Evolutionary conservation across 345 rosid genomes (phyloP).

Genomic region (Gossypium stocksii): DNA sequence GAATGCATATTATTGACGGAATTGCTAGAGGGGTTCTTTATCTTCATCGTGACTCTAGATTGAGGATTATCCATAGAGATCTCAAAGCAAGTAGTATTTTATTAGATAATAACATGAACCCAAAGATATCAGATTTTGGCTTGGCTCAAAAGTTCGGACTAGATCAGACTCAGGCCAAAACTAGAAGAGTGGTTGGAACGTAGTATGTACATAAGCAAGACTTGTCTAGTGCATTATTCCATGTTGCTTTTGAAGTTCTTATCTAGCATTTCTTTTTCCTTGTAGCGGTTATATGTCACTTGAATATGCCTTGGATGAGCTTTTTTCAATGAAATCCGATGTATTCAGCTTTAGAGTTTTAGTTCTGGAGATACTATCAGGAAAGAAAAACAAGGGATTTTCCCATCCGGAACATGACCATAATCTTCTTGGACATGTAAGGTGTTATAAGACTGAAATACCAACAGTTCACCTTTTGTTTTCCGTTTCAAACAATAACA

Average conservation of each 20-base stretch:
- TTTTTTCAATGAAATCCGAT: conserved; percentile 6
- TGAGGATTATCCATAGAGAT: conserved; percentile 45
- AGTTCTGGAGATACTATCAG: conserved; percentile 2
- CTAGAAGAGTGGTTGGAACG: conserved; percentile 4
- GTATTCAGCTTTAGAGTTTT: conserved; percentile 13
- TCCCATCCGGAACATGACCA: conserved; percentile 4
- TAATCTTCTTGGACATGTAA: conserved; percentile 14
- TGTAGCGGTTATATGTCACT: conserved; percentile 13
- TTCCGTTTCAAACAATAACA: background rate
- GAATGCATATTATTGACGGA: background rate
- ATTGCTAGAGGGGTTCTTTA: conserved; percentile 6
- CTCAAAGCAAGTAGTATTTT: conserved; percentile 20
- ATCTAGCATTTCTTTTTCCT: background rate
- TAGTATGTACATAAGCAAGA: conserved; percentile 4
- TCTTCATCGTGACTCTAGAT: conserved; percentile 18
- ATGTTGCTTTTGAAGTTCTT: background rate
- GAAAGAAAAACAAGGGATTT: conserved; percentile 10
- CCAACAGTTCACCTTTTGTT: background rate
- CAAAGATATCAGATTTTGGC: conserved; percentile 1
- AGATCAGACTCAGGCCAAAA: background rate
- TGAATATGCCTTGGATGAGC: conserved; percentile 8
- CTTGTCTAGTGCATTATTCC: background rate
- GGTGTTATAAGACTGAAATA: background rate
- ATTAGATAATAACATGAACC: background rate
- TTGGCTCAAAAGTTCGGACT: conserved; percentile 1